Percentiles rank a stretch among this genome's conserved stretches.
Evolutionary conservation across 2,329 filamentous ascomycete species (phyloP).

Genomic region (Clonostachys rosea): DNA sequence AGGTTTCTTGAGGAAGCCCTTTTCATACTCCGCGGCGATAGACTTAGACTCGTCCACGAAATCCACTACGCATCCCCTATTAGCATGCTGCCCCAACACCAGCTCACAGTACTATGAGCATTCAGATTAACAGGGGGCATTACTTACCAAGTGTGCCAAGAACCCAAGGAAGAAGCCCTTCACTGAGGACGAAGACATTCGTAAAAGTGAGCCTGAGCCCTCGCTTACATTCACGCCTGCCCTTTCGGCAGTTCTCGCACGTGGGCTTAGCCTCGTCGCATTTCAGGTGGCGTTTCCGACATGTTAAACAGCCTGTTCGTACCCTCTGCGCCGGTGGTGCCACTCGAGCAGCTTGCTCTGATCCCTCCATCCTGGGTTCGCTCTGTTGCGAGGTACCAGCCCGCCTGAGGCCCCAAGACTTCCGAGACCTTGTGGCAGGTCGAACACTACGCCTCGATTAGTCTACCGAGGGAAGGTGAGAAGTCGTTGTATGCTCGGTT

Average conservation of each 20-base stretch:
- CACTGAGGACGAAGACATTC: not conserved
- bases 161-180: not conserved
- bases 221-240: conserved; percentile 78
- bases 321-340: no score
- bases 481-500: no score
- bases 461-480: no score
- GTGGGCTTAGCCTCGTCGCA: conserved; percentile 71
- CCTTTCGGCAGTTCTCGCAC: conserved; percentile 81
- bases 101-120: not conserved
- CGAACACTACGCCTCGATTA: no score
- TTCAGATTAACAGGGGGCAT: not conserved
- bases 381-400: no score
- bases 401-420: no score
- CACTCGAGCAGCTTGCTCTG: no score
- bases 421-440: no score
- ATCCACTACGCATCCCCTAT: conserved; percentile 44
- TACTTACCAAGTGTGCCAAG: not conserved
- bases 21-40: conserved; percentile 80
- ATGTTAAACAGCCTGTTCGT: conserved; percentile 86
- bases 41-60: conserved; percentile 87
- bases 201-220: conserved; percentile 81
- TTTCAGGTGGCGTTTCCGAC: conserved; percentile 83
- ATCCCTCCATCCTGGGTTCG: no score
- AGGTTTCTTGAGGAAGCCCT: not conserved
- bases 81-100: not conserved